Conservation (phyloP, 768 basidiomycete species). For the Boletus tylopilopsis region DNA sequence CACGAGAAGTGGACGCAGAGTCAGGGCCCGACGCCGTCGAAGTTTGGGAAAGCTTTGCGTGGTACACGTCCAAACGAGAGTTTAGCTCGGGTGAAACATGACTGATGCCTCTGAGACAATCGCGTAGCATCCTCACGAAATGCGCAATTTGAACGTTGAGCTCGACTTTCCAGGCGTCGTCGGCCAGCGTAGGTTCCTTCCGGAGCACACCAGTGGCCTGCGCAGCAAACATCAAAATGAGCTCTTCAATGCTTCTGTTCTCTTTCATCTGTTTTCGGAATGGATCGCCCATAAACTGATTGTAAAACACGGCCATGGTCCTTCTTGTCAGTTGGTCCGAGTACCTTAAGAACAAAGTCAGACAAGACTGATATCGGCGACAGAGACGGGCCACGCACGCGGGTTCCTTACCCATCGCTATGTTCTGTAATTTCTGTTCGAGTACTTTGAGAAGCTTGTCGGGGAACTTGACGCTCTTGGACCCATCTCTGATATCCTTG, state of each 20-base stretch:
- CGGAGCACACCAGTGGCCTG: slow-evolving; percentile 83
- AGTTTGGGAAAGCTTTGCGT: slow-evolving; percentile 67
- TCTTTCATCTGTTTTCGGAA: slow-evolving; percentile 93
- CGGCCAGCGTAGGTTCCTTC: slow-evolving; percentile 81
- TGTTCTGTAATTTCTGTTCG: slow-evolving; percentile 84
- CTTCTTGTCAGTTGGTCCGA: slow-evolving; percentile 86
- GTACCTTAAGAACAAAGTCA: slow-evolving; percentile 48
- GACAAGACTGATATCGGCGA: slow-evolving; percentile 2
- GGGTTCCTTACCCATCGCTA: slow-evolving; percentile 90
- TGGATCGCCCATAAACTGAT: slow-evolving; percentile 77
- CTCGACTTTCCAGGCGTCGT: slow-evolving; percentile 90
- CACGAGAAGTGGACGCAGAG: slow-evolving; percentile 53
- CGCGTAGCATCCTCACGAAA: slow-evolving; percentile 83
- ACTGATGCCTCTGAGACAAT: slow-evolving; percentile 66
- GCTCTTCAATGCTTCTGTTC: slow-evolving; percentile 94
- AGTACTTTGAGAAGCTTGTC: slow-evolving; percentile 90
- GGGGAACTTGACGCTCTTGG: slow-evolving; percentile 88
- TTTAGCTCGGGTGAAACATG: slow-evolving; percentile 84
- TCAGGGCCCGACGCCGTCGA: slow-evolving; percentile 67
- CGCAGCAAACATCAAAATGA: slow-evolving; percentile 94
- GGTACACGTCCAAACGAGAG: slow-evolving; percentile 78
- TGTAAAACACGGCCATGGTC: slow-evolving; percentile 91
- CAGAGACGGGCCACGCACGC: slow-evolving; percentile 51
- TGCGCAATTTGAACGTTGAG: slow-evolving; percentile 88
- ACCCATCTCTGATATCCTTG: slow-evolving; percentile 72